These are phyloP conservation scores for Lactarius vividus DNA, from an alignment of 768 basidiomycete species.

Conservation along the genomic window DNA sequence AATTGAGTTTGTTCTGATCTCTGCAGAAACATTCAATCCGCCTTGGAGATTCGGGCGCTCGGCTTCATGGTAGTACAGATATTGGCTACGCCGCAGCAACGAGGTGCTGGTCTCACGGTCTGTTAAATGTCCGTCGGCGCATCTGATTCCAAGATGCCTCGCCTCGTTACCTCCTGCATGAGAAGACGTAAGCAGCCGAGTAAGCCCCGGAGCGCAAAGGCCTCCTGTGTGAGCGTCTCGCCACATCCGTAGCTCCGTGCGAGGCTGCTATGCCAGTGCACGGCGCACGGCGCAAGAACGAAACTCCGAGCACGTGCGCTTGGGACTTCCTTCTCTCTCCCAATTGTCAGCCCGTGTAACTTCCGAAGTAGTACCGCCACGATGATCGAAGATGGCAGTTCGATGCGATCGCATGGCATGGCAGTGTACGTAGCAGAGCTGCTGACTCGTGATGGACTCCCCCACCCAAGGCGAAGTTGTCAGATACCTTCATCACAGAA, in stretches of 20 bases:
- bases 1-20: neutral
- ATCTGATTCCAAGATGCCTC: slow-evolving; percentile 15
- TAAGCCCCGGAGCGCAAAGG: slow-evolving; percentile 29
- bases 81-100: neutral
- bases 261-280: neutral
- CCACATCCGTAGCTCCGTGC: slow-evolving; percentile 28
- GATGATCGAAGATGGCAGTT: no score
- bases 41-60: neutral
- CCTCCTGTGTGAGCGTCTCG: slow-evolving; percentile 29
- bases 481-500: neutral
- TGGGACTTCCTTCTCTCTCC: no score
- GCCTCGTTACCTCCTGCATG: neutral
- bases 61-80: neutral
- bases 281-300: neutral
- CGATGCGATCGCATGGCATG: no score
- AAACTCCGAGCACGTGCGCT: slow-evolving; percentile 26
- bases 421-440: no score
- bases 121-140: neutral
- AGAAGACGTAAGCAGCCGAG: slow-evolving; percentile 3
- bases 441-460: slow-evolving; percentile 35
- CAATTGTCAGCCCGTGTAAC: slow-evolving; percentile 36
- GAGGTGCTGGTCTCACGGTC: neutral
- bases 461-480: slow-evolving; percentile 37
- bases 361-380: slow-evolving; percentile 43
- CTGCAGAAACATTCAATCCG: neutral